A percentile compares a stretch with the other conserved stretches of the same genome.
phyloP scores from a whole-genome alignment of 345 rosid species.

The thale cress (Arabidopsis thaliana) region DNA sequence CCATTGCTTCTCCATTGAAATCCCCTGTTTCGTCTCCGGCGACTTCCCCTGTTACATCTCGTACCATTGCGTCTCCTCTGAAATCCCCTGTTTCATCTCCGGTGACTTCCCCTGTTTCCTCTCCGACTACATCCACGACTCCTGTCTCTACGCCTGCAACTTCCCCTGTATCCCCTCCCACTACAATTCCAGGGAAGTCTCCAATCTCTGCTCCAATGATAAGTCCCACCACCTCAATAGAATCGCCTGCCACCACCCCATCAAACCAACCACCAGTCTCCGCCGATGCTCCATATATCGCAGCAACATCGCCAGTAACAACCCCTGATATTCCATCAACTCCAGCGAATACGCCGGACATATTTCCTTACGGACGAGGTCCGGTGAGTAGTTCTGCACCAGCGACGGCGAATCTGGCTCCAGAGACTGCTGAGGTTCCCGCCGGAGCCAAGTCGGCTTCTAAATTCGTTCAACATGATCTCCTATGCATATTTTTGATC shows the following conservation, averaged over 20 bases:
- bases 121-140: slow-evolving; percentile 38
- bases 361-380: slow-evolving; percentile 60
- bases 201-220: slow-evolving; percentile 37
- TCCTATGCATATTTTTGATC: slow-evolving; percentile 38
- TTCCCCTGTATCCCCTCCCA: slow-evolving; percentile 34
- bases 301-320: slow-evolving; percentile 46
- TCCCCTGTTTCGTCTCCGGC: slow-evolving; percentile 33
- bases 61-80: slow-evolving; percentile 1
- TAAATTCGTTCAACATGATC: slow-evolving; percentile 35
- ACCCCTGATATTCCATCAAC: slow-evolving; percentile 52
- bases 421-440: slow-evolving; percentile 45
- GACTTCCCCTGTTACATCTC: slow-evolving; percentile 34
- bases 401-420: slow-evolving; percentile 36
- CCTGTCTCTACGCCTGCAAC: slow-evolving; percentile 12
- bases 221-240: slow-evolving; percentile 36
- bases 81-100: slow-evolving; percentile 43
- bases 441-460: slow-evolving; percentile 54
- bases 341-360: slow-evolving; percentile 54
- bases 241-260: slow-evolving; percentile 24
- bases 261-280: slow-evolving; percentile 39
- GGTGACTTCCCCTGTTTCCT: slow-evolving; percentile 35
- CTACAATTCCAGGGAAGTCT: slow-evolving; percentile 18
- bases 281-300: slow-evolving; percentile 47
- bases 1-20: slow-evolving; percentile 31
- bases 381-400: slow-evolving; percentile 46